Base-by-base conservation (phyloP, 208 protist genomes). In the Leishmania lainsoni region DNA sequence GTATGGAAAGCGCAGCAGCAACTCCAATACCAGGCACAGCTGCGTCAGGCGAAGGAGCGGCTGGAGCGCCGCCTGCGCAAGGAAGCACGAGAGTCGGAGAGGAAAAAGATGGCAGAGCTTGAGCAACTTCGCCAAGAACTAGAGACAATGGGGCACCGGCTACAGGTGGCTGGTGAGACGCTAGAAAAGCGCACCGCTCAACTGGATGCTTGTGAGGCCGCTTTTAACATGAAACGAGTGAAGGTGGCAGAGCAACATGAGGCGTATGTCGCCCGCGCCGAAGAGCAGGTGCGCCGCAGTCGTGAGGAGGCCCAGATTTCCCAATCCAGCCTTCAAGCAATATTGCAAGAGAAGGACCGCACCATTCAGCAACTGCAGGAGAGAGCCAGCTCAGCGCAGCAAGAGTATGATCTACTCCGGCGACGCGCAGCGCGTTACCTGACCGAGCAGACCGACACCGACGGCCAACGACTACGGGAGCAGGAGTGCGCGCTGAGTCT, bases 1-100 rank as follows among this genome's bases (percentile, higher is more conserved):
- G 89, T 98, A 68, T 98, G 96, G 94, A 97, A 97, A 83, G 92
- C 92, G 49, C 91, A 97, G 85, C 93, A 98, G 90, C 90, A 96
- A 83, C 86, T 88, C 12, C 90, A 81, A 9, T 93, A 96, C 68
- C 83, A 89, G 26, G 83, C 83, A 52, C 89, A 95, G 86, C 82
- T 98, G 69, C 83, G 81, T 0, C 86, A 94, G 78, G 92, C 91
- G 26, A 93, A 91, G 81, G 83, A 89, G 56, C 75, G 81, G 52
- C 79, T 95, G 8, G 87, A 95, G 82, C 85, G 85, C 73, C 79
- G 81, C 6, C 78, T 96, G 32, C 83, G 61, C 32, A 81, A 83
- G 69, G 79, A 92, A 59, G 77, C 85, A 58, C 78, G 85, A 17
- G 83, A 89, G 48, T 35, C 84, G 35, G 86, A 83, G 45, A 78